These are phyloP conservation scores for Pichia sp. DNA, from an alignment of 1,139 yeast genomes.

Conservation along the genomic window DNA sequence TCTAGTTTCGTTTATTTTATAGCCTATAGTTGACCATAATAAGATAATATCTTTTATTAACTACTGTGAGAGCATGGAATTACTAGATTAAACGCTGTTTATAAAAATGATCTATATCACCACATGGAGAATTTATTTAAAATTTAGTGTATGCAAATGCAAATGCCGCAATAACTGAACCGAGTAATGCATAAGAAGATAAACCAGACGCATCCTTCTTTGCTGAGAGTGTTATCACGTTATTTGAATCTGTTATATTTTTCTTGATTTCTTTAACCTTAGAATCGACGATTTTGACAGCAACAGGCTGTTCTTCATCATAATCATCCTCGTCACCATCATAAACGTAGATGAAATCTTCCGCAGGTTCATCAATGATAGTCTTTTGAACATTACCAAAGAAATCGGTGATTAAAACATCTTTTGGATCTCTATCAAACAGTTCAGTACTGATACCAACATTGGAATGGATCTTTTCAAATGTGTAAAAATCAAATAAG, in stretches of 20 bases:
- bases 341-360: conserved; percentile 13
- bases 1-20: too few species aligned
- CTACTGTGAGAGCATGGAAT: too few species aligned
- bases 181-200: conserved; percentile 3
- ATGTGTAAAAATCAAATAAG: conserved; percentile 79
- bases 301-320: background rate
- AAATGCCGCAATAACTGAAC: background rate
- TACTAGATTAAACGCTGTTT: too few species aligned
- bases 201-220: background rate
- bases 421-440: conserved; percentile 62
- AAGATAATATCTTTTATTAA: too few species aligned
- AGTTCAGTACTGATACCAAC: conserved; percentile 89
- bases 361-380: conserved; percentile 47
- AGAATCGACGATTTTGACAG: background rate
- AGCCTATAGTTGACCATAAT: too few species aligned
- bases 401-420: conserved; percentile 85
- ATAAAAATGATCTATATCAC: too few species aligned
- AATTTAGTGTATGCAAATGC: conserved; percentile 1
- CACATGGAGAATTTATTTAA: too few species aligned
- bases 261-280: background rate
- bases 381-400: conserved; percentile 93
- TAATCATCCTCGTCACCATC: conserved; percentile 14
- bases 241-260: background rate
- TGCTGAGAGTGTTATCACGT: conserved; percentile 7
- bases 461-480: conserved; percentile 83